A percentile compares a stretch with the other conserved stretches of the same genome.
These are phyloP conservation scores for Blepharisma japonicum DNA, from an alignment of 73 alveolate species.

Conservation along the genomic window DNA sequence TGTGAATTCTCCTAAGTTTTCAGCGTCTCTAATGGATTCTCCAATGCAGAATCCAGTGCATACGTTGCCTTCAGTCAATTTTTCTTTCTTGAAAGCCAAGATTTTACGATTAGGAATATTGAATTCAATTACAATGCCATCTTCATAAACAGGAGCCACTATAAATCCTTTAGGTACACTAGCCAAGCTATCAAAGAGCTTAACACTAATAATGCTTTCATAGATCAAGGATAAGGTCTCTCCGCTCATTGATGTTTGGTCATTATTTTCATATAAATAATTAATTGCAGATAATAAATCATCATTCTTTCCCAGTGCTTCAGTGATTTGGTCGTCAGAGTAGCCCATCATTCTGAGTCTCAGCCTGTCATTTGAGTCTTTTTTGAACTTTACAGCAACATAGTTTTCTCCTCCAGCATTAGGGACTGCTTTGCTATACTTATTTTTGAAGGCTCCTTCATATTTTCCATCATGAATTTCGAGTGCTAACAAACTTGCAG, in stretches of 20 bases:
- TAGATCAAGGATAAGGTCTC: background rate
- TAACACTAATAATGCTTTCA: background rate
- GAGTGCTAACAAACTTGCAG: background rate
- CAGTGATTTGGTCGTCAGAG: background rate
- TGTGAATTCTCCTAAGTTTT: background rate
- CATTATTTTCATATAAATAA: background rate
- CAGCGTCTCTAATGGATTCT: constrained; percentile 3
- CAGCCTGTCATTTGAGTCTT: background rate
- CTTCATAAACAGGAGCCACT: background rate
- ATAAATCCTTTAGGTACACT: background rate
- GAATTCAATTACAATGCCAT: background rate
- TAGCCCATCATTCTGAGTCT: background rate
- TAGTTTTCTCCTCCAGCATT: constrained; percentile 25
- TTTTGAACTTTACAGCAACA: background rate
- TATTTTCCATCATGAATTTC: constrained; percentile 16
- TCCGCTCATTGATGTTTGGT: background rate
- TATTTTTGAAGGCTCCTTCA: background rate
- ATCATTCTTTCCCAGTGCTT: background rate
- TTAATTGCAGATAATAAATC: constrained; percentile 15
- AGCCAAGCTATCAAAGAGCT: background rate
- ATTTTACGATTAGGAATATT: background rate
- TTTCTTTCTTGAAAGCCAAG: constrained; percentile 2
- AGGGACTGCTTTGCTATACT: background rate
- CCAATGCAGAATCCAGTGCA: background rate
- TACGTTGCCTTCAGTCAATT: background rate